Conservation (phyloP, 805 yeast species). For the Ogataea corticis region DNA sequence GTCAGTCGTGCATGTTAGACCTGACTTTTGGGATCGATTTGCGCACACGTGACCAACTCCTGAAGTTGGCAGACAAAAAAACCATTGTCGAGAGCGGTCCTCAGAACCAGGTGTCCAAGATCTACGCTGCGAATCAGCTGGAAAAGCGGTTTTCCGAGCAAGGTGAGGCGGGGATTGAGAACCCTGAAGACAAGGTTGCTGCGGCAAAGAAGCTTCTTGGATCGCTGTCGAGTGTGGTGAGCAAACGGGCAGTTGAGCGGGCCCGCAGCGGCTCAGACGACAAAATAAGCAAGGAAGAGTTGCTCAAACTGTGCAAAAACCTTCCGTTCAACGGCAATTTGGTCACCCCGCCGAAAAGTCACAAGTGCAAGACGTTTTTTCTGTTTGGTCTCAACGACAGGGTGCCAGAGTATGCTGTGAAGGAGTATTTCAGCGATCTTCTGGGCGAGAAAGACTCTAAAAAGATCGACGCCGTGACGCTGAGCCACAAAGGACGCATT, state of each 20-base stretch:
- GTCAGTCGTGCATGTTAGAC: constrained; percentile 87
- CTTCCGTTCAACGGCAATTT: constrained; percentile 73
- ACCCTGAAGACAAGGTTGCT: constrained; percentile 22
- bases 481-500: constrained; percentile 59
- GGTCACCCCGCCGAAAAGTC: constrained; percentile 39
- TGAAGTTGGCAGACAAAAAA: constrained; percentile 54
- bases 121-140: constrained; percentile 54
- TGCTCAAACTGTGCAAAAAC: constrained; percentile 52
- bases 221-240: constrained; percentile 9
- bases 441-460: constrained; percentile 13
- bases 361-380: constrained; percentile 58
- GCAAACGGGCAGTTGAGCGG: background rate
- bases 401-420: constrained; percentile 61
- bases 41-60: constrained; percentile 74
- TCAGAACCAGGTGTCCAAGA: constrained; percentile 43
- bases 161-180: constrained; percentile 27
- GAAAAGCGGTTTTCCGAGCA: constrained; percentile 34
- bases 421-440: constrained; percentile 46
- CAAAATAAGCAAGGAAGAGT: constrained; percentile 40
- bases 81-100: constrained; percentile 35
- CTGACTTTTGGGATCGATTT: constrained; percentile 79
- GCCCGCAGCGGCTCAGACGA: constrained; percentile 16
- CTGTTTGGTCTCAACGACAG: constrained; percentile 72
- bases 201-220: constrained; percentile 52
- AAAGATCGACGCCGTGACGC: constrained; percentile 44